These are phyloP conservation scores for Schizophyllum amplum DNA, from an alignment of 1,284 basidiomycete species.

Conservation along the genomic window DNA sequence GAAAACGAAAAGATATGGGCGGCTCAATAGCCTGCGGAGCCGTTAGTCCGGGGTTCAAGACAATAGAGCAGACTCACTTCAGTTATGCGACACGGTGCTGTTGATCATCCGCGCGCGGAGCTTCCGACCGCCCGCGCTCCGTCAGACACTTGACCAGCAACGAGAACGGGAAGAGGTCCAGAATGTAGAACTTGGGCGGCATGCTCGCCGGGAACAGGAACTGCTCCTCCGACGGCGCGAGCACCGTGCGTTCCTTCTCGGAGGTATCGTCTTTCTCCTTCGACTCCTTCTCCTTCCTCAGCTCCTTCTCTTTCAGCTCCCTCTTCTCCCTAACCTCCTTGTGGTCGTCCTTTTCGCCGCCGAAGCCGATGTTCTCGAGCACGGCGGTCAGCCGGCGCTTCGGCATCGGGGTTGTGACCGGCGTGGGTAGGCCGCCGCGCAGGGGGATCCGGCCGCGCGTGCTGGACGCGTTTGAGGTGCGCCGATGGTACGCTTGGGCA, in stretches of 20 bases:
- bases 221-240: constrained; percentile 30
- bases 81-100: constrained; percentile 48
- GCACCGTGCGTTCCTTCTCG: constrained; percentile 13
- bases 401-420: not conserved
- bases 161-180: constrained; percentile 68
- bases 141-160: constrained; percentile 41
- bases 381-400: not conserved
- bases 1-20: too few species aligned
- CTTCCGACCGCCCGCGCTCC: constrained; percentile 34
- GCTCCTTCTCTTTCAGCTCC: too few species aligned
- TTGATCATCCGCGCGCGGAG: constrained; percentile 40
- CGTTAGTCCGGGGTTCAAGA: too few species aligned
- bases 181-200: constrained; percentile 55
- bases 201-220: constrained; percentile 48
- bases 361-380: too few species aligned
- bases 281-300: too few species aligned
- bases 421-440: not conserved
- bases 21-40: too few species aligned
- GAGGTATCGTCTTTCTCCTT: constrained; percentile 13
- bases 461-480: not conserved
- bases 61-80: constrained; percentile 51
- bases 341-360: too few species aligned
- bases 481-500: not conserved
- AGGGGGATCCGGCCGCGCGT: not conserved
- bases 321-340: not conserved